phyloP scores from a whole-genome alignment of 306 rosid genomes.

The Cyamopsis tetragonoloba region DNA sequence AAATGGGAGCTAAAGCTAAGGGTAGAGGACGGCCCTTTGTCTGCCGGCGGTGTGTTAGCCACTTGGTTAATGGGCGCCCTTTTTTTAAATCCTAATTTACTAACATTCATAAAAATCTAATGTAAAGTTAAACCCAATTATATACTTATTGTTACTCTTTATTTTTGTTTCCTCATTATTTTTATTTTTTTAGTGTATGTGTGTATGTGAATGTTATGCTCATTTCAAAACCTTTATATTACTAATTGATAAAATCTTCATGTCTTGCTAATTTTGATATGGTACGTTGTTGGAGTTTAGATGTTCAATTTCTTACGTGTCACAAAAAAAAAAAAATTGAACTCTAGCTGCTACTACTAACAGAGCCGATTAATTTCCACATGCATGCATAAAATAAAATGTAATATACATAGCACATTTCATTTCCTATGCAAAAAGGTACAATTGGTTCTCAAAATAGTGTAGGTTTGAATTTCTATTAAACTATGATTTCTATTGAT shows the following conservation, averaged over 20 bases:
- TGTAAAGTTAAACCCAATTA: not conserved
- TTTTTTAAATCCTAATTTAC: constrained; percentile 9
- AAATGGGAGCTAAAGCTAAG: constrained; percentile 32
- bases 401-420: not conserved
- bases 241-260: not conserved
- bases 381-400: not conserved
- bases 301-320: not conserved
- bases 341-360: too few relatives aligned
- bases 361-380: not conserved
- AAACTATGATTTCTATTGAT: too few relatives aligned
- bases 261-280: not conserved
- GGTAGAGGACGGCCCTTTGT: constrained; percentile 48
- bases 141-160: constrained; percentile 19
- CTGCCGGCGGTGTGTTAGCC: constrained; percentile 68
- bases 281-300: not conserved
- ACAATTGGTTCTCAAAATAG: too few relatives aligned
- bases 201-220: not conserved
- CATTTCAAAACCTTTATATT: not conserved
- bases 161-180: not conserved
- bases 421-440: not conserved
- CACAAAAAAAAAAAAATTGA: not conserved
- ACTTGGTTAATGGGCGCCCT: constrained; percentile 31
- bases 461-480: too few relatives aligned
- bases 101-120: not conserved
- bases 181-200: not conserved